phyloP scores from a whole-genome alignment of 2,329 filamentous ascomycete genomes.

The Coniochaeta prunicola region DNA sequence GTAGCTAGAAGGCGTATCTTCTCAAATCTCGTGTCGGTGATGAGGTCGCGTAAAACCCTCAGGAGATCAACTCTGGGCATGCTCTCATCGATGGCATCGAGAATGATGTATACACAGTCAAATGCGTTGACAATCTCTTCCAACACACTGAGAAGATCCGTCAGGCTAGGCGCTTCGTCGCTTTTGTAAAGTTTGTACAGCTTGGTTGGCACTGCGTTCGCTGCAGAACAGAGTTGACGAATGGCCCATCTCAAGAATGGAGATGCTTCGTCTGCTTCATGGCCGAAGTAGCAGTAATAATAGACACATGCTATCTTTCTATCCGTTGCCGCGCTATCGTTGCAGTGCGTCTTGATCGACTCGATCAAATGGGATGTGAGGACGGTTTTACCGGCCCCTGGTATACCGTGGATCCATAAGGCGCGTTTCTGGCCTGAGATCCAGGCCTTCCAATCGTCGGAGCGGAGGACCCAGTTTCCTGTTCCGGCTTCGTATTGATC shows the following conservation, averaged over 20 bases:
- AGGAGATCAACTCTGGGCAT: constrained; percentile 12
- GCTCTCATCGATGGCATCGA: constrained; percentile 24
- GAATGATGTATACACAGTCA: constrained; percentile 14
- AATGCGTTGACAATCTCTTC: constrained; percentile 12
- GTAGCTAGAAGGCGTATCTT: constrained; percentile 20
- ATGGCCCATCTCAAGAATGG: constrained; percentile 19
- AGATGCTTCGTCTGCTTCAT: constrained; percentile 18
- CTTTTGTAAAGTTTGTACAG: background rate
- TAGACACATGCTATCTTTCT: constrained; percentile 8
- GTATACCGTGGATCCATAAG: constrained; percentile 12
- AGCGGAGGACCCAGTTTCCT: constrained; percentile 7
- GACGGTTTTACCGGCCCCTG: constrained; percentile 12
- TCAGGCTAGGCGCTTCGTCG: background rate
- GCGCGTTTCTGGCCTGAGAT: constrained; percentile 1
- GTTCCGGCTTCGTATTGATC: constrained; percentile 8
- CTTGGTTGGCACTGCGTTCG: constrained; percentile 4
- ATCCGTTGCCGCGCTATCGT: background rate
- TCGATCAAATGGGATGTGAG: constrained; percentile 8
- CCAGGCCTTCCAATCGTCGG: constrained; percentile 8
- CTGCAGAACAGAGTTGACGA: constrained; percentile 15
- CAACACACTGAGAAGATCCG: constrained; percentile 7
- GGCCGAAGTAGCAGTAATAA: constrained; percentile 22
- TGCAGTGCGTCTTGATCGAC: background rate
- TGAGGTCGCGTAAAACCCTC: constrained; percentile 13
- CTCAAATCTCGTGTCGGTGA: constrained; percentile 12